phyloP scores from a whole-genome alignment of 2,329 filamentous ascomycete species.

The Chrysoporthe puriensis region DNA sequence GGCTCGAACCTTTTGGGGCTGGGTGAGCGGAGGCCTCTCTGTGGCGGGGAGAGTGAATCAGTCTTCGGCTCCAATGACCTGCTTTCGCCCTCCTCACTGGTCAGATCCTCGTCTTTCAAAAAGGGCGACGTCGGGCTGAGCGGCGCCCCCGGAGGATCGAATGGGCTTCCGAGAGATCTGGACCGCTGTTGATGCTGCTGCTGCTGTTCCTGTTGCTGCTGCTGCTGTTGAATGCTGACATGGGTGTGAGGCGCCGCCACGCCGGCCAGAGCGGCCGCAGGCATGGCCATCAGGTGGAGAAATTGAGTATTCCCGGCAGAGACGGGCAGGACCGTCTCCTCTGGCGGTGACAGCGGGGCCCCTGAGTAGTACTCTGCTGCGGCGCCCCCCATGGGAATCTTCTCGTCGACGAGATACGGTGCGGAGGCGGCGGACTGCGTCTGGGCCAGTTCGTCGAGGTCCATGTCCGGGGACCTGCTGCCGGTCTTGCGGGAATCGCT shows the following conservation, averaged over 20 bases:
- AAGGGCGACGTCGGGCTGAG: constrained; percentile 24
- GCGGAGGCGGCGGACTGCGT: constrained; percentile 20
- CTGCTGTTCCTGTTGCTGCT: neutral
- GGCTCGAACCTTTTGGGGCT: constrained; percentile 32
- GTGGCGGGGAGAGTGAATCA: constrained; percentile 24
- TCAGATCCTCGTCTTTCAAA: constrained; percentile 23
- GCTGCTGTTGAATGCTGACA: constrained; percentile 4
- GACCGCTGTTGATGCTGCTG: neutral
- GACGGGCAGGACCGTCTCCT: constrained; percentile 14
- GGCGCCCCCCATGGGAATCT: constrained; percentile 31
- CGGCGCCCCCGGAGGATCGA: constrained; percentile 17
- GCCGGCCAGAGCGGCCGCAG: constrained; percentile 21
- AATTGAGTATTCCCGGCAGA: constrained; percentile 15
- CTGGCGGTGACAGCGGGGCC: constrained; percentile 34
- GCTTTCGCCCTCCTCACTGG: constrained; percentile 23
- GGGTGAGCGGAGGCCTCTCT: constrained; percentile 26
- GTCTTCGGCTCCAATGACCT: constrained; percentile 13
- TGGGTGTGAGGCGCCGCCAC: constrained; percentile 18
- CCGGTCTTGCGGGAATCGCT: constrained; percentile 22
- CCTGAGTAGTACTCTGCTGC: constrained; percentile 36
- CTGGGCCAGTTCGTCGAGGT: constrained; percentile 26
- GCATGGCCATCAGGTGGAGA: constrained; percentile 25
- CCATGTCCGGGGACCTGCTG: constrained; percentile 20
- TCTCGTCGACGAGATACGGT: constrained; percentile 30
- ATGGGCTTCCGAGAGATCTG: constrained; percentile 21